These are phyloP conservation scores for Haplosporangium sp. DNA, from an alignment of 371 early-diverging fungal genomes.

Conservation along the genomic window DNA sequence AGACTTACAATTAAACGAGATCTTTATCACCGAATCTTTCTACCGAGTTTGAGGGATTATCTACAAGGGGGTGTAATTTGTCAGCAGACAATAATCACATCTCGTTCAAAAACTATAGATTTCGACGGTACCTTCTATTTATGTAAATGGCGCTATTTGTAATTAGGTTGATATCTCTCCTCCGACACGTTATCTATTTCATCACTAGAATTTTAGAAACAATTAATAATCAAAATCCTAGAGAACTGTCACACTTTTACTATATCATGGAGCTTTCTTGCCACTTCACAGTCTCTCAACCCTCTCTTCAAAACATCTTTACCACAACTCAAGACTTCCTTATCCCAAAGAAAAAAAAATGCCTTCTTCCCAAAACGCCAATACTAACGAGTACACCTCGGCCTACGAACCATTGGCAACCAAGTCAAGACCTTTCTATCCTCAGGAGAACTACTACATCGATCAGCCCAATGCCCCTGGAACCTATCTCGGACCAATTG, in stretches of 20 bases:
- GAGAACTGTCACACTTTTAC: slow-evolving; percentile 38
- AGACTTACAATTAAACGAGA: no score
- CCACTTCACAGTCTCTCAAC: slow-evolving; percentile 4
- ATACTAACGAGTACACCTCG: slow-evolving; percentile 11
- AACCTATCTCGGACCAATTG: slow-evolving; percentile 45
- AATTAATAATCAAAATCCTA: slow-evolving; percentile 26
- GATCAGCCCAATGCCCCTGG: slow-evolving; percentile 41
- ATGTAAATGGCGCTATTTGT: no score
- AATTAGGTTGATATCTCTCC: no score
- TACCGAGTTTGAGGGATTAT: no score
- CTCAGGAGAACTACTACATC: slow-evolving; percentile 43
- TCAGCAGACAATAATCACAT: no score
- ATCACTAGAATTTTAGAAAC: no score
- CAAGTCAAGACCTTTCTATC: slow-evolving; percentile 29
- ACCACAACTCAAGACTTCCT: neutral
- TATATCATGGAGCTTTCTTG: slow-evolving; percentile 12
- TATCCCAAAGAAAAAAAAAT: slow-evolving; percentile 9
- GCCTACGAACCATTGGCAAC: slow-evolving; percentile 21
- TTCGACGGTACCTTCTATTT: no score
- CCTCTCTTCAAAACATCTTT: neutral
- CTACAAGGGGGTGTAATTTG: no score
- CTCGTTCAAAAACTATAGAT: no score
- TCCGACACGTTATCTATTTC: no score
- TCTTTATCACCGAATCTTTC: no score
- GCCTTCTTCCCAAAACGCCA: slow-evolving; percentile 21